Evolutionary conservation across 2,329 filamentous ascomycete species (phyloP), one percentile per base, ranked within the genome.

Genomic region (Microcyclospora pomicola): DNA sequence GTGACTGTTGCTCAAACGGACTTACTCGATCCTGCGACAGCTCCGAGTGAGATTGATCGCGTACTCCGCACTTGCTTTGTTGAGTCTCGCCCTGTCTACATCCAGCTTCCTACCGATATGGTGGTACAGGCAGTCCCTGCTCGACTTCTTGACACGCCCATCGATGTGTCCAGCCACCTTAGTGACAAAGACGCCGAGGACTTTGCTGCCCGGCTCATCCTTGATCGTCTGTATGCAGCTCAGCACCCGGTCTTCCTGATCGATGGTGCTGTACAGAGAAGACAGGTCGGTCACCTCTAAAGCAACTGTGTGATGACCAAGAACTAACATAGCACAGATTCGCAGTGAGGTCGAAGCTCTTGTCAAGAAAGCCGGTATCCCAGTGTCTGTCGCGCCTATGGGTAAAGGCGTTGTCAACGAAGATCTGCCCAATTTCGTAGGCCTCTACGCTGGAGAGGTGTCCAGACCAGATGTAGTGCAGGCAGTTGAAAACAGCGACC

Each of bases 1-100:
- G 75, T 92, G 49, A 82, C 82, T 1, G 81, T 77, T 55, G 74
- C 75, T 15, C 68, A 82, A 30, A 76, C 80, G 38, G 77, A 79
- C 50, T 68, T 93, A 40, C 78, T 75, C 54, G 71, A 82, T 45
- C 74, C 1, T 60, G 69, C 41, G n/a, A 78, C 82, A 47, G 81
- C 82, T 3, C 36, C 46, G 5, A 35, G 31, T 11, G 73, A 85
- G 51, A 87, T 93, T 49, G 86, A 93, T 56, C 71, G 82, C 50
- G 75, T 80, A 3, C 37, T 58, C 12, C 45, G 47, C 7, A 43
- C 34, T 10, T 49, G 49, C 42, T 44, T 51, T 9, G 24, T 36
- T 10, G 36, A 51, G 27, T 44, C 41, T 16, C 37, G 50, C n/a
- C 50, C 50, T 2, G 50, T 51, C 2, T 53, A 53, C 37, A 49